Base-by-base conservation (phyloP, 2,329 filamentous ascomycete genomes). In the Alternaria tenuissima region DNA sequence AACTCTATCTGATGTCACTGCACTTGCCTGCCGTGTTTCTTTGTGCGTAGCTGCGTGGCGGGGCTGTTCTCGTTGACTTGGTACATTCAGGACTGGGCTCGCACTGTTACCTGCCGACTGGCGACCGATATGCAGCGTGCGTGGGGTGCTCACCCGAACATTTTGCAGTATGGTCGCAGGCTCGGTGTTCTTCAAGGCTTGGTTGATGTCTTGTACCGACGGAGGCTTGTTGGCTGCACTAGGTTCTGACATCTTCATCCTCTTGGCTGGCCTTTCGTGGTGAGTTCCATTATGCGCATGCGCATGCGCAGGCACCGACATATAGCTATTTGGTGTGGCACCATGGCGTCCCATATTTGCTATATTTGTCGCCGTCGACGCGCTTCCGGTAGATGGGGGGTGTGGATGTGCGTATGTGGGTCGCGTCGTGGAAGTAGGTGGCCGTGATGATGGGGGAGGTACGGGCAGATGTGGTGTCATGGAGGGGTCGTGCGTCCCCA, bases 121-220 rank as follows among this genome's bases (percentile, higher is more conserved):
- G 9, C 54, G 54, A 41, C 61, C 52, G 14, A 71, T 66, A 2
- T 66, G 55, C 1, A 69, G 36, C 0, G 67, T 41, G 2, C 65
- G 63, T 7, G 68, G 47, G 14, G 53, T 52, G 11, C 30, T 38
- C 1, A 16, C 11, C 14, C 47, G 41, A 2, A 62, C 8, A 2
- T 62, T 39, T 0, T 55, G 51, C 2, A 63, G 9, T 1, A 67
- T 41, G 1, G 62, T 26, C 4, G 55, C 48, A 14, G 55, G 59
- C 6, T 52, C n/a, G 5, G 39, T 47, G 4, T 57, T 68, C 4
- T 68, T 72, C 7, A 71, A 51, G 1, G 63, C 66, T 2, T 52
- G 54, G 8, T 74, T 72, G 46, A 73, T 63, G n/a, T 63, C 62
- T 14, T 66, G 65, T 1, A 68, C 65, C 0, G 71, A 72, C 1